These are phyloP conservation scores for Fusarium keratoplasticum DNA, from an alignment of 2,329 filamentous ascomycete species.

Conservation along the genomic window DNA sequence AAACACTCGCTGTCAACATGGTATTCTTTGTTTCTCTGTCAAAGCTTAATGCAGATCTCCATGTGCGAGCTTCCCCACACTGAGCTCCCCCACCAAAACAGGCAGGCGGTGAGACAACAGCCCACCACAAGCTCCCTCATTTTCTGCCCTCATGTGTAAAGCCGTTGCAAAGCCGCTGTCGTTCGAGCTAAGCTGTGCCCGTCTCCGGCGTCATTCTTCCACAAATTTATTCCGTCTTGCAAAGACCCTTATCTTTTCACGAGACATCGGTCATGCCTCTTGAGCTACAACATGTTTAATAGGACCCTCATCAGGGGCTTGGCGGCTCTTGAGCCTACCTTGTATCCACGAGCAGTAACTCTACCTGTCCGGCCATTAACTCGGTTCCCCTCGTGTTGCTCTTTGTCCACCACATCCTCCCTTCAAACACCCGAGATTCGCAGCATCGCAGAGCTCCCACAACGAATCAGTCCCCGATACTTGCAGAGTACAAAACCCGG, in stretches of 20 bases:
- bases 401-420: slow-evolving; percentile 61
- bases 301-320: slow-evolving; percentile 25
- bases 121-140: slow-evolving; percentile 26
- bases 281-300: slow-evolving; percentile 37
- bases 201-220: slow-evolving; percentile 31
- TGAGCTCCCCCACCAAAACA: background rate
- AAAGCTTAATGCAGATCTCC: background rate
- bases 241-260: slow-evolving; percentile 5
- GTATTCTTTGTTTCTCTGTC: background rate
- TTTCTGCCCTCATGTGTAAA: slow-evolving; percentile 33
- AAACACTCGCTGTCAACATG: background rate
- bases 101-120: slow-evolving; percentile 40
- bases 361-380: slow-evolving; percentile 1
- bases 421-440: slow-evolving; percentile 49
- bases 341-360: background rate
- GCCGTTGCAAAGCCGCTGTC: slow-evolving; percentile 21
- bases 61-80: background rate
- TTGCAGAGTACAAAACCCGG: slow-evolving; percentile 57
- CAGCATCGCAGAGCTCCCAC: slow-evolving; percentile 50
- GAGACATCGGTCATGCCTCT: slow-evolving; percentile 19
- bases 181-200: slow-evolving; percentile 14
- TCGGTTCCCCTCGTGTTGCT: slow-evolving; percentile 41
- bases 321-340: slow-evolving; percentile 15
- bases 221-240: slow-evolving; percentile 21
- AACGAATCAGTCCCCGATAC: slow-evolving; percentile 51